phyloP scores from a whole-genome alignment of 2,329 filamentous ascomycete genomes.

The Alternaria burnsii region DNA sequence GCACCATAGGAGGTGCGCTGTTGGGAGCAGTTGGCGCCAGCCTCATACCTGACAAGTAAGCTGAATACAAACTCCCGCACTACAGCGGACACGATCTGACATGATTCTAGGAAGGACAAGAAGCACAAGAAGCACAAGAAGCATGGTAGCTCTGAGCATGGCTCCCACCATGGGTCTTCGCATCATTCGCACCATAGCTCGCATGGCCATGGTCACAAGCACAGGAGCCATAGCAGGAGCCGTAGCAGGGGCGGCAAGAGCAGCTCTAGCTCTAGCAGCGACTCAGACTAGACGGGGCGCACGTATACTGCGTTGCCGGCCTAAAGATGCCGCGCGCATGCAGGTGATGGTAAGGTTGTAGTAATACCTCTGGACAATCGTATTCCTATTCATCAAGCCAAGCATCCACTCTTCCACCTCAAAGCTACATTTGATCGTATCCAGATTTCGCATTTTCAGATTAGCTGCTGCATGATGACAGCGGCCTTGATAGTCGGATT shows the following conservation, averaged over 20 bases:
- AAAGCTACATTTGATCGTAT: background rate
- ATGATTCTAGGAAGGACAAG: conserved; percentile 29
- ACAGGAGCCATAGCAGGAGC: conserved; percentile 46
- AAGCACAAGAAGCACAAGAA: conserved; percentile 51
- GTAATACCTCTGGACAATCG: background rate
- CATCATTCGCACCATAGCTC: conserved; percentile 15
- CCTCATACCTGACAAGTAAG: conserved; percentile 56
- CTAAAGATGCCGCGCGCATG: background rate
- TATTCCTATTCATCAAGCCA: background rate
- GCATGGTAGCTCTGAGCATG: conserved; percentile 41
- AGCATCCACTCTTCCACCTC: background rate
- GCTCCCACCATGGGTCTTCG: conserved; percentile 30
- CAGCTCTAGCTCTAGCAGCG: conserved; percentile 46
- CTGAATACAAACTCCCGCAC: background rate
- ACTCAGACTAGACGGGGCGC: conserved; percentile 43
- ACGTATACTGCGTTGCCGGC: background rate
- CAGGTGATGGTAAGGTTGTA: background rate
- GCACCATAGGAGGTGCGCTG: conserved; percentile 61
- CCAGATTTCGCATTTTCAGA: background rate
- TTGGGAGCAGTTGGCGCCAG: conserved; percentile 66
- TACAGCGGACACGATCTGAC: background rate
- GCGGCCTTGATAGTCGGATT: background rate
- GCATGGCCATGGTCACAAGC: conserved; percentile 18
- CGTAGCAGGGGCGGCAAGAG: conserved; percentile 44
- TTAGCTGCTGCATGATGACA: too few relatives aligned